Evolutionary conservation across 148 eudicot species (phyloP), one percentile per base, ranked within the genome.

Genomic region (Pouteria glomerata): DNA sequence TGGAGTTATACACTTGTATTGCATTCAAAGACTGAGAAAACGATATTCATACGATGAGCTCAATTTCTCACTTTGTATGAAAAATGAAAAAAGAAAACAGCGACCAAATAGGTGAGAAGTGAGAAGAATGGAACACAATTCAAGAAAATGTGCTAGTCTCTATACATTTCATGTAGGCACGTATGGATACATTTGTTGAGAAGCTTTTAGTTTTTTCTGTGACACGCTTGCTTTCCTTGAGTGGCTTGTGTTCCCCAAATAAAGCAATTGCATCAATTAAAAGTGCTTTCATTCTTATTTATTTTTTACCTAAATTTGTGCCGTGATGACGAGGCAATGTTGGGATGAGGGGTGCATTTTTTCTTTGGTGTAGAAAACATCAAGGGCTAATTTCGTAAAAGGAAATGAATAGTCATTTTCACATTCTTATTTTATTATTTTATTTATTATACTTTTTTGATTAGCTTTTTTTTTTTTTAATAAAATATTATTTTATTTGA

Each of bases 211-310:
- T 68, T 39, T 68, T 60, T 63, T 57, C 24, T 73, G 60, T 72
- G 23, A 58, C 42, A 48, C 31, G 68, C 68, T 76, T 69, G 68
- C 70, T 72, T 50, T 70, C 48, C 23, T 64, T 31, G 29, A 69
- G 74, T 72, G 76, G 74, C 63, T 80, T 74, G 80, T 80, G 72
- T 73, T 73, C 76, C 73, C 73, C 73, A 34, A 39, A 68, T 67
- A 79, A 82, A 82, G 80, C 70, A 50, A 73, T 42, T 66, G 75
- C 76, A 45, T 61, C 73, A 64, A 56, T 42, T 78, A 71, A 77
- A 75, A 73, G 66, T 64, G 23, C 72, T 75, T 50, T 62, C 48
- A 59, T 77, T 73, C 66, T 71, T 56, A 69, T 69, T 12, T 51
- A 4, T 37, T 55, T 45, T 66, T 47, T 48, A 5, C 70, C 65